These are phyloP conservation scores for Penicillium cataractarum DNA, from an alignment of 495 filamentous ascomycete genomes.

Conservation along the genomic window DNA sequence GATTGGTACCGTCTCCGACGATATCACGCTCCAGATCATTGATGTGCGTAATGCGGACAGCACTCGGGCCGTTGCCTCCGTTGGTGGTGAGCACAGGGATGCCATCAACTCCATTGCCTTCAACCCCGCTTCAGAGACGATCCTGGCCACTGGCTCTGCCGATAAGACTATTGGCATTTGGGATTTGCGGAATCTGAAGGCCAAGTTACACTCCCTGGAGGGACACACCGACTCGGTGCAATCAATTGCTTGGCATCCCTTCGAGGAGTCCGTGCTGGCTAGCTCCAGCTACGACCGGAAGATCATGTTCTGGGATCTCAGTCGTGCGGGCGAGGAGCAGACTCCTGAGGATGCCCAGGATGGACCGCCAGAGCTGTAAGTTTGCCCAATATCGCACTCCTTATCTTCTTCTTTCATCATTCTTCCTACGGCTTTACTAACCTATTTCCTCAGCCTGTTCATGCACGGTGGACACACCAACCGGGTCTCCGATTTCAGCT, in stretches of 20 bases:
- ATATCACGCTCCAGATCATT: constrained; percentile 88
- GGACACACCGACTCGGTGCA: constrained; percentile 88
- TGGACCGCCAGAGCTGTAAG: constrained; percentile 91
- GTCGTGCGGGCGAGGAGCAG: constrained; percentile 89
- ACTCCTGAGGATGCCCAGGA: constrained; percentile 94
- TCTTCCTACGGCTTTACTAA: constrained; percentile 14
- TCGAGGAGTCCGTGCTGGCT: constrained; percentile 82
- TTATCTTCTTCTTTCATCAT: constrained; percentile 2
- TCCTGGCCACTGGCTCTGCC: constrained; percentile 89
- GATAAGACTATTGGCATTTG: constrained; percentile 95
- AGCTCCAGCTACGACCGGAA: constrained; percentile 90
- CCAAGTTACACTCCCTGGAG: constrained; percentile 82
- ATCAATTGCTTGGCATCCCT: constrained; percentile 90
- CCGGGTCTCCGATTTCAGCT: constrained; percentile 92
- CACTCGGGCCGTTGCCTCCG: constrained; percentile 61
- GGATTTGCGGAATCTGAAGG: constrained; percentile 87
- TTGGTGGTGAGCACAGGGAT: constrained; percentile 77
- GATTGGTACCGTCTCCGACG: constrained; percentile 93
- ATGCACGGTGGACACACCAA: constrained; percentile 99
- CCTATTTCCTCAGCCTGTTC: constrained; percentile 63
- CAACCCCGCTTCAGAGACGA: constrained; percentile 82
- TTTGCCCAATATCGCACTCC: constrained; percentile 20
- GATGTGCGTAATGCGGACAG: constrained; percentile 73
- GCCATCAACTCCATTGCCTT: constrained; percentile 95
- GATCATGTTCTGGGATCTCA: constrained; percentile 95